Base-by-base conservation (phyloP, 306 rosid genomes). In the Malus sieversii region DNA sequence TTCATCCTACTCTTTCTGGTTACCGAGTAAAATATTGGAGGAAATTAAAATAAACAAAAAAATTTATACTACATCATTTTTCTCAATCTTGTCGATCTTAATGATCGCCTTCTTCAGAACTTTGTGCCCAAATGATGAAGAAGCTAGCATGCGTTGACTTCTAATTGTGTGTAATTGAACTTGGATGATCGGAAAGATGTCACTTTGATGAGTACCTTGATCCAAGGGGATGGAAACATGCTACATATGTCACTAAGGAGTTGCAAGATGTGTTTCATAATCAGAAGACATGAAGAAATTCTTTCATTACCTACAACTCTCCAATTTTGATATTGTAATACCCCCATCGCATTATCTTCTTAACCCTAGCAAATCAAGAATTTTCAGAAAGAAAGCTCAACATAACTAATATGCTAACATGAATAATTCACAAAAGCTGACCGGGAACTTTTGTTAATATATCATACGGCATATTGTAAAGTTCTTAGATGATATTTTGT, bases 121-220 rank as follows among this genome's bases (percentile, higher is more conserved):
- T 96, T 77, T 92, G 98, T 79, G 91, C 91, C 0, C 96, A 95
- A 66, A 70, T 95, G 82, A 95, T 93, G 11, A 95, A 90, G 78
- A 96, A 95, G 83, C 87, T 40, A 40, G 3, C 73, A 87, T 91
- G 0, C 77, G 87, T 63, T 88, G 91, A 27, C 93, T 92, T 70
- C 79, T 95, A n/a, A 92, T 95, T 62, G 79, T 80, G 61, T 88
- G 88, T 82, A 87, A 82, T 79, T 95, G 91, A 95, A 92, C 83
- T 88, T 95, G 86, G 97, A 94, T 96, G 88, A 93, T 68, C 87
- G 97, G 62, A 95, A 95, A 79, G 97, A 95, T 79, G 98, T 96
- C 66, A 95, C 97, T 68, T 87, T 95, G 53, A 82, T 89, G 97
- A 94, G 89, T 85, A 57, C 79, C 62, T 86, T 95, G 85, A 78